These are phyloP conservation scores for Orbilia javanica DNA, from an alignment of 2,329 filamentous ascomycete genomes.

Conservation along the genomic window DNA sequence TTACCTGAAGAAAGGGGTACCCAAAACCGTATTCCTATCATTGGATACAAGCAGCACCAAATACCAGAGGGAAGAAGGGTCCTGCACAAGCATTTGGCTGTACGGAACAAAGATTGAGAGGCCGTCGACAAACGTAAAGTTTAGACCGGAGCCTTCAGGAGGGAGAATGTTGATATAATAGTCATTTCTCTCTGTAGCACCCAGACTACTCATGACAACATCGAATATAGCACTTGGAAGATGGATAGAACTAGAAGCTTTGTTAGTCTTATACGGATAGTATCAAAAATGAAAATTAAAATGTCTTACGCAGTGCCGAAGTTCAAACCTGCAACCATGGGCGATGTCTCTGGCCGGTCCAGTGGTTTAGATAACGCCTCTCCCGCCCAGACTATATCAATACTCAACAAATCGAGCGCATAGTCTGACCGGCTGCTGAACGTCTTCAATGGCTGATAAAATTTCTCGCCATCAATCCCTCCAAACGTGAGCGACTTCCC, in stretches of 20 bases:
- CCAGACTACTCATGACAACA: slow-evolving; percentile 12
- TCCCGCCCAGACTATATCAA: not conserved
- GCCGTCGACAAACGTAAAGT: slow-evolving; percentile 15
- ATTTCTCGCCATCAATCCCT: slow-evolving; percentile 39
- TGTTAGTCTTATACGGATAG: not conserved
- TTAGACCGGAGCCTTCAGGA: slow-evolving; percentile 7
- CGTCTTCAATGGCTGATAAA: slow-evolving; percentile 17
- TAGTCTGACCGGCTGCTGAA: slow-evolving; percentile 12
- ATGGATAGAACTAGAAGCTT: slow-evolving; percentile 22
- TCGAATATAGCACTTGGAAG: slow-evolving; percentile 5
- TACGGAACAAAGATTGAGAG: slow-evolving; percentile 28
- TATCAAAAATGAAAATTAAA: not conserved
- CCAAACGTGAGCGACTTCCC: slow-evolving; percentile 45
- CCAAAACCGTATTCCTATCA: not conserved
- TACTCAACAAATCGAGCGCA: not conserved
- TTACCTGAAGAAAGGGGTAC: slow-evolving; percentile 43
- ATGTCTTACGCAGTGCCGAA: slow-evolving; percentile 35
- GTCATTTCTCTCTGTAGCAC: not conserved
- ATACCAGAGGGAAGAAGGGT: not conserved
- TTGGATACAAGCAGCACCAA: not conserved
- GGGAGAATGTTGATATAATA: slow-evolving; percentile 8
- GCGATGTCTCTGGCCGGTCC: not conserved
- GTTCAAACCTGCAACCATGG: not conserved
- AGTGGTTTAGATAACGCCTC: not conserved
- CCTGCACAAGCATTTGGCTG: slow-evolving; percentile 10